Evolutionary conservation across 2,329 filamentous ascomycete species (phyloP).

Genomic region (Pestalotiopsis sp.): DNA sequence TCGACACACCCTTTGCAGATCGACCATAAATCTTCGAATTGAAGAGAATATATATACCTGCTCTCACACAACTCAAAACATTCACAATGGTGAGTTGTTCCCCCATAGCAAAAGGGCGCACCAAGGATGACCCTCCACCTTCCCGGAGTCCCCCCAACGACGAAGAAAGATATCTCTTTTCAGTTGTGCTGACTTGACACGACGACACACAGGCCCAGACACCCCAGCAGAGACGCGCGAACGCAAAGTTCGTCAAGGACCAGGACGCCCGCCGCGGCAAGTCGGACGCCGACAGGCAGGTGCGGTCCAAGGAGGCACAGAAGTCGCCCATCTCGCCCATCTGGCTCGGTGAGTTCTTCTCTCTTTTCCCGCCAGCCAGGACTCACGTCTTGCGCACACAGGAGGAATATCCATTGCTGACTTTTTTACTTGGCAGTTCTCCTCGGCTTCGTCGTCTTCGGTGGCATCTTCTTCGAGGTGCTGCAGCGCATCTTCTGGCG

Average conservation of each 20-base stretch:
- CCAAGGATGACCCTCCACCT: too few relatives aligned
- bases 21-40: not conserved
- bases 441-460: slow-evolving; percentile 64
- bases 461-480: slow-evolving; percentile 61
- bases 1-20: not conserved
- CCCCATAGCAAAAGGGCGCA: too few relatives aligned
- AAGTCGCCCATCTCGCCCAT: slow-evolving; percentile 68
- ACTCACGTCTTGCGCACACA: not conserved
- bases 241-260: slow-evolving; percentile 75
- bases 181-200: not conserved
- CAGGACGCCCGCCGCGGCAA: slow-evolving; percentile 78
- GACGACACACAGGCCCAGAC: slow-evolving; percentile 69
- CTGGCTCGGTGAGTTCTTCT: slow-evolving; percentile 59
- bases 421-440: slow-evolving; percentile 40
- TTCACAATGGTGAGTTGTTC: slow-evolving; percentile 28
- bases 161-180: not conserved
- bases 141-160: not conserved
- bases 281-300: slow-evolving; percentile 66
- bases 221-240: slow-evolving; percentile 79
- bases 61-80: slow-evolving; percentile 14
- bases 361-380: not conserved
- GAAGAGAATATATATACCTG: not conserved
- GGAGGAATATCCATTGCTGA: not conserved
- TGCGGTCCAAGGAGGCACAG: slow-evolving; percentile 54
- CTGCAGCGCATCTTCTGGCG: slow-evolving; percentile 56